Evolutionary conservation across 1,284 basidiomycete species (phyloP).

Genomic region (Calocybe gambosa): DNA sequence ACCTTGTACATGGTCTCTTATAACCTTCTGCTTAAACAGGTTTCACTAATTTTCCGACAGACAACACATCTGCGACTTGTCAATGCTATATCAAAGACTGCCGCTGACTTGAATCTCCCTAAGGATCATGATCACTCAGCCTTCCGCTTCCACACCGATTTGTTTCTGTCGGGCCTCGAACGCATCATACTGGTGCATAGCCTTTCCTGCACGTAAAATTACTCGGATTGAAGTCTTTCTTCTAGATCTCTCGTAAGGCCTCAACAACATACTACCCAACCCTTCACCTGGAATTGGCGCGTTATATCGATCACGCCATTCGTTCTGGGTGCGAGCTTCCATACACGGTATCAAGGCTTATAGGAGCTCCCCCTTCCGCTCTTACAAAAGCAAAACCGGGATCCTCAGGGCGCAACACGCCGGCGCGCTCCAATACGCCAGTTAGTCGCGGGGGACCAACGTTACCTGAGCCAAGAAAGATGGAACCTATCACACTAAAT

Average conservation of each 20-base stretch:
- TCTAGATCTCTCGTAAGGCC: slow-evolving; percentile 85
- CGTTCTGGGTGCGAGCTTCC: slow-evolving; percentile 69
- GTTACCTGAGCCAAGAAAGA: slow-evolving; percentile 29
- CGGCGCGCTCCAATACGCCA: slow-evolving; percentile 19
- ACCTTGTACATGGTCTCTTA: slow-evolving; percentile 60
- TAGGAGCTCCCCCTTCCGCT: slow-evolving; percentile 60
- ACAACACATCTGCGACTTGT: slow-evolving; percentile 80
- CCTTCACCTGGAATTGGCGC: slow-evolving; percentile 84
- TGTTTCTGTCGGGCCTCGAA: slow-evolving; percentile 86
- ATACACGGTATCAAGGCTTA: slow-evolving; percentile 64
- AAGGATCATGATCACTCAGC: slow-evolving; percentile 70
- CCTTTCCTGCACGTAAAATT: slow-evolving; percentile 2
- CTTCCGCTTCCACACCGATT: slow-evolving; percentile 72
- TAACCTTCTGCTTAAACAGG: not conserved
- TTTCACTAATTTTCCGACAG: slow-evolving; percentile 35
- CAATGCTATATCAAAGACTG: slow-evolving; percentile 66
- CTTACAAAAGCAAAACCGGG: slow-evolving; percentile 39
- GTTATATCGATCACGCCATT: slow-evolving; percentile 67
- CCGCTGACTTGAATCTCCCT: slow-evolving; percentile 57
- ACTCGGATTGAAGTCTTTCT: not conserved
- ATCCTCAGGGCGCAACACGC: slow-evolving; percentile 20
- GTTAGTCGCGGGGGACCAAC: slow-evolving; percentile 24
- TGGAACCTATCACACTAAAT: slow-evolving; percentile 32
- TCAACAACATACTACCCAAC: slow-evolving; percentile 90
- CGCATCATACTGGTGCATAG: slow-evolving; percentile 69